Evolutionary conservation across 169 alveolate genomes (phyloP), one percentile per base, ranked within the genome.

Genomic region (Plasmodium adleri): DNA sequence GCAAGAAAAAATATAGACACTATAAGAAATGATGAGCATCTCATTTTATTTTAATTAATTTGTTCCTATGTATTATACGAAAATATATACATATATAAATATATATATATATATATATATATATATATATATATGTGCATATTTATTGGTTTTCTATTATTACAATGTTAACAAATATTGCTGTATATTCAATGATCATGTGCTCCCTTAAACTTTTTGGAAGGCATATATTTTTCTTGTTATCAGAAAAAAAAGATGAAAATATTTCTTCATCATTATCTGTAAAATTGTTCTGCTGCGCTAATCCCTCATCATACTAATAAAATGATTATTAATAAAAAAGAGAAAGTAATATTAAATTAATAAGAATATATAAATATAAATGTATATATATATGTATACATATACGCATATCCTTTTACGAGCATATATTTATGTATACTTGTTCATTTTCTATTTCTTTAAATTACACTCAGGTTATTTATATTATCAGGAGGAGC

Each of bases 201-300:
- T 76, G 88, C 17, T 76, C 88, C 20, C 73, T 49, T 70, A 76
- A 76, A 56, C 76, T 76, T 64, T 76, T 76, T 0, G 88, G 88
- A n/a, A 76, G 66, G 49, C 52, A 56, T 9, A 49, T 50, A n/a
- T 63, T 15, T 28, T 76, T 45, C 15, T 76, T 13, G 9, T 6
- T 63, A 20, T 59, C 60, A 47, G 88, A 58, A 62, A 76, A 13
- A 58, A 63, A 63, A 8, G 75, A 76, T 26, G 88, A 32, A 56
- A 76, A 76, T 1, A 76, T 76, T 9, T 52, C 76, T 26, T 66
- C 54, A 45, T 76, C 88, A 26, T 76, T 76, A 63, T 50, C 71
- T 49, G 20, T 60, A 32, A 32, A 32, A 32, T 32, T 32, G 45
- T 32, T 5, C 45, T 32, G 45, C 9, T 32, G 45, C 7, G 0